Conservation (phyloP, 116 monocot genomes). For the Iris pallida region DNA sequence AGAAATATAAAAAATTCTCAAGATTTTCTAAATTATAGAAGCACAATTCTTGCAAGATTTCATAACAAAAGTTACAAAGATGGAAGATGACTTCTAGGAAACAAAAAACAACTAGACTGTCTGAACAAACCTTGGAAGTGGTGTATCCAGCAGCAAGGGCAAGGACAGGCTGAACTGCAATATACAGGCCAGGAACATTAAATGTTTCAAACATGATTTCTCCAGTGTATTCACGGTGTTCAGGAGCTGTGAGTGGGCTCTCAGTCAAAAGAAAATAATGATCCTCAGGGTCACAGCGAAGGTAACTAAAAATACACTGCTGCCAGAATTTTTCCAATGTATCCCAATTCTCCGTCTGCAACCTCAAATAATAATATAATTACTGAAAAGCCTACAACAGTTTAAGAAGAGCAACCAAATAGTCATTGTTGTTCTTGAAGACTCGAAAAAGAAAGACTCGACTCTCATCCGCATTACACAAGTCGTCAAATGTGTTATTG, state of each 20-base stretch:
- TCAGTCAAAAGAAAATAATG: slow-evolving; percentile 97
- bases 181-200: slow-evolving; percentile 90
- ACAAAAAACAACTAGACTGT: slow-evolving; percentile 5
- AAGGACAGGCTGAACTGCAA: slow-evolving; percentile 94
- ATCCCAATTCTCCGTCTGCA: slow-evolving; percentile 97
- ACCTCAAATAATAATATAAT: too few relatives aligned
- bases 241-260: slow-evolving; percentile 95
- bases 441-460: not conserved
- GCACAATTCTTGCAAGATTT: not conserved
- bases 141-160: slow-evolving; percentile 98
- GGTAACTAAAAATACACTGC: slow-evolving; percentile 88
- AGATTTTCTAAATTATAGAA: not conserved
- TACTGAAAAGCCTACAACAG: too few relatives aligned
- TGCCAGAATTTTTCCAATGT: slow-evolving; percentile 99
- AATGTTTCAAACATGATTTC: slow-evolving; percentile 99
- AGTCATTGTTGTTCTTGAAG: too few relatives aligned
- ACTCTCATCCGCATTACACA: not conserved
- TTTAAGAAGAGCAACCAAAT: too few relatives aligned
- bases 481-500: not conserved
- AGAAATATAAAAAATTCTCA: not conserved
- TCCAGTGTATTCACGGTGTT: slow-evolving; percentile 92
- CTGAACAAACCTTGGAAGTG: slow-evolving; percentile 77
- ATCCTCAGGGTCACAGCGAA: slow-evolving; percentile 97
- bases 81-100: not conserved
- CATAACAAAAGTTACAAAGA: not conserved